These are phyloP conservation scores for Trichocladium uniseriatum DNA, from an alignment of 495 filamentous ascomycete genomes.

Conservation along the genomic window DNA sequence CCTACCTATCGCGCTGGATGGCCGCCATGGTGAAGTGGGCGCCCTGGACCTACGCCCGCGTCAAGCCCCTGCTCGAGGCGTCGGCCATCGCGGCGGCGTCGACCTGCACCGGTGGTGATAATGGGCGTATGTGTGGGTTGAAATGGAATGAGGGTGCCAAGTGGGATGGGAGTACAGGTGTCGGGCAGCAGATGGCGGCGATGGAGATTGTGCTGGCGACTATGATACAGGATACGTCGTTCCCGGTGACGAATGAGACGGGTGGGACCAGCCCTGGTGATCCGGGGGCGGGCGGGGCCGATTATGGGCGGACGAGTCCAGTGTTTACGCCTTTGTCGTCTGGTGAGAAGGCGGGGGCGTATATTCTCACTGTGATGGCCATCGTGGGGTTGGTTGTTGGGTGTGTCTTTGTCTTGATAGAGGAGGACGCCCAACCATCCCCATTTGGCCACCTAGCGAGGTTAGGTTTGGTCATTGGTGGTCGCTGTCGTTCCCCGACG, in stretches of 20 bases:
- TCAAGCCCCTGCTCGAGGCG: conserved; percentile 53
- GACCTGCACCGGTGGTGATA: conserved; percentile 51
- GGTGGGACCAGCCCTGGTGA: conserved; percentile 72
- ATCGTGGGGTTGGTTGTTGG: conserved; percentile 24
- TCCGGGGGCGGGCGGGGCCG: conserved; percentile 50
- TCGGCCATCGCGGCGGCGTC: conserved; percentile 58
- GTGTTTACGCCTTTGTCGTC: conserved; percentile 31
- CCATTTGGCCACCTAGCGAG: neutral
- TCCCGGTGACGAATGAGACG: conserved; percentile 53
- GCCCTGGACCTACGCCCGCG: conserved; percentile 48
- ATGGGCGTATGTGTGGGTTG: conserved; percentile 59
- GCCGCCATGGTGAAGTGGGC: conserved; percentile 60
- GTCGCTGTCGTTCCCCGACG: no score
- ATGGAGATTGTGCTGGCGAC: conserved; percentile 58
- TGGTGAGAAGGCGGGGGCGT: conserved; percentile 52
- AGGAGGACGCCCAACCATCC: conserved; percentile 18
- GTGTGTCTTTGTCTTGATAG: conserved; percentile 29
- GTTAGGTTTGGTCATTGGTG: neutral
- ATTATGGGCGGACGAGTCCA: conserved; percentile 26
- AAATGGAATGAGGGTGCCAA: conserved; percentile 49
- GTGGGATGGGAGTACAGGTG: conserved; percentile 50
- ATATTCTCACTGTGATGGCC: conserved; percentile 46
- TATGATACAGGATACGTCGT: conserved; percentile 35
- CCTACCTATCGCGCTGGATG: conserved; percentile 69
- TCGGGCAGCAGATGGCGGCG: conserved; percentile 64